Conservation (phyloP, 202 grass and related monocot genomes). For the Zizania palustris region DNA sequence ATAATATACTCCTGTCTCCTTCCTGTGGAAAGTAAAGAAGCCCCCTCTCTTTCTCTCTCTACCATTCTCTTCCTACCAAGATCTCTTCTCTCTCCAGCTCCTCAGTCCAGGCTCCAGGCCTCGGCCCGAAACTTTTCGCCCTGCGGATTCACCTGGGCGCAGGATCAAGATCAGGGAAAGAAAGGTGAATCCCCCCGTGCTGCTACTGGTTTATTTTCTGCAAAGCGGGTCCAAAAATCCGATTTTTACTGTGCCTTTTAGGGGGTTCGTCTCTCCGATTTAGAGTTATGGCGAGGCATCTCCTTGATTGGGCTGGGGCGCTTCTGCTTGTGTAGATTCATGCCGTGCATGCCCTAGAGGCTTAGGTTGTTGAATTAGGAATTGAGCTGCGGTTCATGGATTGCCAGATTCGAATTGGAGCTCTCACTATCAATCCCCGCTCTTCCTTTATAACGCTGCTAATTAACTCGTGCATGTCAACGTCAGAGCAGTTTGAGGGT, state of each 20-base stretch:
- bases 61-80: neutral
- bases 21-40: constrained; percentile 31
- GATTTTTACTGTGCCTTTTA: neutral
- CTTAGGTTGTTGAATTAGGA: neutral
- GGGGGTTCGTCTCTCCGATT: neutral
- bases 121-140: constrained; percentile 1
- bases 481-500: neutral
- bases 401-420: constrained; percentile 14
- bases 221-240: constrained; percentile 27
- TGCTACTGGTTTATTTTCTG: constrained; percentile 5
- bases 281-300: neutral
- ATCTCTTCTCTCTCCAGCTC: neutral
- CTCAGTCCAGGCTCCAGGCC: neutral
- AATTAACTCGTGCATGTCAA: constrained; percentile 1
- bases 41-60: neutral
- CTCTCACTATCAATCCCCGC: neutral
- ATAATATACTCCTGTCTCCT: constrained; percentile 16
- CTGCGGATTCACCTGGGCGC: constrained; percentile 16
- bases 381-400: neutral
- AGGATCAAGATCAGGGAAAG: constrained; percentile 13
- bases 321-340: neutral
- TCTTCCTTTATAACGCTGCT: neutral
- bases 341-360: neutral
- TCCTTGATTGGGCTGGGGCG: neutral
- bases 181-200: constrained; percentile 11